Base-by-base conservation (phyloP, 2,329 filamentous ascomycete species). In the Penicillium sp. region DNA sequence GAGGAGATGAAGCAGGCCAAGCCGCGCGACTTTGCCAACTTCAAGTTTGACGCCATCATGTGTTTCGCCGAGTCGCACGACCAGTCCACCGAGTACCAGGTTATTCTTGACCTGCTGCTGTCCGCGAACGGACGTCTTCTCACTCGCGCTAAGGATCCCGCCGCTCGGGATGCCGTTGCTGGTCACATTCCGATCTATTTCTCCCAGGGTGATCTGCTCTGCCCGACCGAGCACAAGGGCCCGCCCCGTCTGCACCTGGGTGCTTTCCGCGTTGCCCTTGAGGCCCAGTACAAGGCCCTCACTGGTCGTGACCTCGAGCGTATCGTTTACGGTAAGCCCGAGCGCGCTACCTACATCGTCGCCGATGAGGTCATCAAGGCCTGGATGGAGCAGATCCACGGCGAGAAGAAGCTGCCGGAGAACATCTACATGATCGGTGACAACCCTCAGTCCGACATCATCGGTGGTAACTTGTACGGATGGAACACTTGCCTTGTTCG, bases 401-500 rank as follows among this genome's bases (percentile, higher is more conserved):
- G 84, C 68, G 86, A 90, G 71, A 84, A 88, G 77, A 78, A 75
- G 55, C 76, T 89, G 33, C 86, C 86, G 2, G 70, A 83, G 70
- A 87, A 89, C 74, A 79, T 89, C 69, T 90, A 90, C 80, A 90
- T 90, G 86, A 77, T 90, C 50, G 87, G 87, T 58, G 87, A 90
- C 73, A 90, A 89, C 76, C 87, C 86, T 6, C 84, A 84, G 21
- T 88, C 84, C 29, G 87, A 90, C 68, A 89, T 90, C 65, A 80
- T 88, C 58, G 88, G 88, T 57, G 87, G 87, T 54, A 91, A 91
- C 79, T 87, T 86, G 80, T 90, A 91, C 73, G 86, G 86, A 54
- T 91, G 88, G 88, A 90, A 90, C 76, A 90, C 88, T 2, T 90
- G 87, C 67, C 75, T 91, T 46, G 88, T 91, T 51, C 83, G 87